Base-by-base conservation (phyloP, 2,329 filamentous ascomycete species). In the Herpotrichia juniperi region DNA sequence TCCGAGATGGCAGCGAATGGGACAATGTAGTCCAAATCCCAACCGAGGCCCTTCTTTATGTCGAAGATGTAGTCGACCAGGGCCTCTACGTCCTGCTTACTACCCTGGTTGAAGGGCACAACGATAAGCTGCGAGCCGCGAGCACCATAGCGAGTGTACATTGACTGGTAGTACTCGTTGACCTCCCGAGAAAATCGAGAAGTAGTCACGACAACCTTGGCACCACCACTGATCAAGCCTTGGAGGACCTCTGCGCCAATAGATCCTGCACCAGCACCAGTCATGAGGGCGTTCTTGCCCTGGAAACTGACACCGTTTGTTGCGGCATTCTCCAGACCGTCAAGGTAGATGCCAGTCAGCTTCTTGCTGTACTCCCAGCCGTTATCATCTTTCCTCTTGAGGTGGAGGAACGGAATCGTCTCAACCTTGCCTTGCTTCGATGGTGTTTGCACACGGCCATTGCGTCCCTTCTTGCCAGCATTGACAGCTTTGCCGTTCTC, bases 351-450 rank as follows among this genome's bases (percentile, higher is more conserved):
- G 51, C 91, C 90, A 21, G 94, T 97, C 51, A 99, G 85, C 81
- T 96, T 97, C 84, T 97, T 99, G 86, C 91, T 97, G 81, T 97
- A 99, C 71, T 97, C 93, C 94, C 94, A 99, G 56, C 93, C 93
- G 68, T 96, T 89, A 56, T 93, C 86, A 48, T 90, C 87, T 78
- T 96, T 96, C 76, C 91, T 90, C 85, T 97, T 97, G 51, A 99
- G 81, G 74, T 99, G 94, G 47, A 99, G 79, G 86, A 99, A 99
- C 28, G 94, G 94, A 63, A 99, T 96, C 16, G 94, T 96, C 80
- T 97, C 93, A 51, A 96, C 87, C 81, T 96, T 97, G 75, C 92
- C 92, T 52, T 81, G 76, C 81, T 94, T 96, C 66, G 82, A 79
- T 37, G 76, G 75, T 42, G 78, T 78, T 53, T 82, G 82, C 52